Percentiles rank a stretch among this genome's conserved stretches.
These are phyloP conservation scores for Solidago caesia DNA, from an alignment of 129 eudicot species.

Conservation along the genomic window DNA sequence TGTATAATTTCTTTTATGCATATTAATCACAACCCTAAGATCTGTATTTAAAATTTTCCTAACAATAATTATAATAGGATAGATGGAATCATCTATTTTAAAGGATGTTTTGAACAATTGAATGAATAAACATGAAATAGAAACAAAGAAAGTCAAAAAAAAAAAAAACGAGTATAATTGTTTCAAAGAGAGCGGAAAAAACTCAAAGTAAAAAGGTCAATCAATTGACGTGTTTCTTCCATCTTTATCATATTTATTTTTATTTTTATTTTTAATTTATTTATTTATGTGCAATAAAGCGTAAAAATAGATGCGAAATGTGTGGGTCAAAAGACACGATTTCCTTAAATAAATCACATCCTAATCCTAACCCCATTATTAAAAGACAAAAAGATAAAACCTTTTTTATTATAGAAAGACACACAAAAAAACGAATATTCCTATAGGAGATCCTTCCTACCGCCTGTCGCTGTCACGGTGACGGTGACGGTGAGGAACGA, in stretches of 20 bases:
- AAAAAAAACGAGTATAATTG: not conserved
- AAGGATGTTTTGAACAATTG: not conserved
- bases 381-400: not conserved
- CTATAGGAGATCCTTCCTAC: conserved; percentile 30
- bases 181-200: not conserved
- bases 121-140: not conserved
- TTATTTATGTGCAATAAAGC: not conserved
- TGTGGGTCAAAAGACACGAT: conserved; percentile 10
- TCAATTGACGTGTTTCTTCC: not conserved
- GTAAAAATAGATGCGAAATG: conserved; percentile 12
- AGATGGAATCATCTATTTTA: too few species aligned
- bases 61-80: too few species aligned
- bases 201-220: not conserved
- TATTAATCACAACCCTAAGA: too few species aligned
- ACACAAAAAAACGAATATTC: conserved; percentile 39
- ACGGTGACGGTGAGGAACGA: conserved; percentile 35
- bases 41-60: too few species aligned
- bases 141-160: not conserved
- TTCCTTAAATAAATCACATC: conserved; percentile 14
- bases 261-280: too few species aligned
- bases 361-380: not conserved
- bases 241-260: not conserved
- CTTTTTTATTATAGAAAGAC: not conserved
- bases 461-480: conserved; percentile 24
- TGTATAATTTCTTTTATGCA: too few species aligned